Conservation (phyloP, 2,329 filamentous ascomycete species). For the Fusarium bulbicola region DNA sequence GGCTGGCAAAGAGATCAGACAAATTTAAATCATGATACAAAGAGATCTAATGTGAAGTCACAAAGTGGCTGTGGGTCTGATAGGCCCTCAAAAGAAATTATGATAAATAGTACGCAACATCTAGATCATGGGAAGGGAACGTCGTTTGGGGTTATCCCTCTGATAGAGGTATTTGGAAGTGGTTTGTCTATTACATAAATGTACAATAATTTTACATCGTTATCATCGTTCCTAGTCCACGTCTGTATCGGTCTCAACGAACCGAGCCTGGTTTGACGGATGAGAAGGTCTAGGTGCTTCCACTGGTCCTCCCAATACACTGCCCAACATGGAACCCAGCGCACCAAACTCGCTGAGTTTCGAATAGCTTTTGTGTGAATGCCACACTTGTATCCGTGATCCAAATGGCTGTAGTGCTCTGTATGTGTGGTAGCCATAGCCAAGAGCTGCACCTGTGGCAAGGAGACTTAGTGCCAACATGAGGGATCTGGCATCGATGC, state of each 20-base stretch:
- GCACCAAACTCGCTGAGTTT: conserved; percentile 57
- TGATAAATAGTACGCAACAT: conserved; percentile 14
- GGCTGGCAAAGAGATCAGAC: conserved; percentile 85
- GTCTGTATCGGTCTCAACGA: conserved; percentile 50
- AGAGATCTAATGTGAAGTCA: neutral
- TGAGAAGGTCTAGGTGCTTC: conserved; percentile 16
- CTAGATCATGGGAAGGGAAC: conserved; percentile 21
- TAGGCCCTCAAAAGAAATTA: neutral
- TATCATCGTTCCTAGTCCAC: conserved; percentile 42
- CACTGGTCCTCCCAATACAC: conserved; percentile 43
- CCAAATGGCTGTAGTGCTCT: conserved; percentile 56
- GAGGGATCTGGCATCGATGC: conserved; percentile 46
- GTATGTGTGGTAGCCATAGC: conserved; percentile 53
- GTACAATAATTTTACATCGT: conserved; percentile 34
- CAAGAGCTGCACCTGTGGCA: conserved; percentile 50
- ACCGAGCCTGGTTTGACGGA: conserved; percentile 35
- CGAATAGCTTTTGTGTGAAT: conserved; percentile 42
- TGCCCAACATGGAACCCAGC: conserved; percentile 56
- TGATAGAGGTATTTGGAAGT: neutral
- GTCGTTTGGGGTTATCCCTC: conserved; percentile 18
- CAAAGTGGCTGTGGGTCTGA: neutral
- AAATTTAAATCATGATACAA: conserved; percentile 67
- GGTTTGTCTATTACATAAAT: conserved; percentile 23
- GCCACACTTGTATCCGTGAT: conserved; percentile 55
- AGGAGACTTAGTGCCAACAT: conserved; percentile 47